Evolutionary conservation across 768 basidiomycete species (phyloP).

Genomic region (Naematelia aurantialba): DNA sequence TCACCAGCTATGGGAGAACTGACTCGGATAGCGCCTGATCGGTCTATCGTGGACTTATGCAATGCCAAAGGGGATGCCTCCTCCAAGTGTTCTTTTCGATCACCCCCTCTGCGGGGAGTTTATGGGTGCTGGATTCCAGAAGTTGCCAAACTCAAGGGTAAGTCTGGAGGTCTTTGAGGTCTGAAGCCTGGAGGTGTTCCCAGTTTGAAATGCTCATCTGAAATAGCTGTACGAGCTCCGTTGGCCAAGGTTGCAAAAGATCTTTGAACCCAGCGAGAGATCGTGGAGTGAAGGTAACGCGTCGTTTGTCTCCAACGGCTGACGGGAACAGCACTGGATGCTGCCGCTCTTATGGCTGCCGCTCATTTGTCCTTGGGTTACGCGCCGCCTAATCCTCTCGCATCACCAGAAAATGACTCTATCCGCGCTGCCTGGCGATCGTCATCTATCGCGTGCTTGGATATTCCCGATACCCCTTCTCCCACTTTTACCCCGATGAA

Average conservation of each 20-base stretch:
- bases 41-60: conserved; percentile 60
- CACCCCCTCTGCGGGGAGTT: conserved; percentile 68
- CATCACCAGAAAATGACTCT: conserved; percentile 19
- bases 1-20: neutral
- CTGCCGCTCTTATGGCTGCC: conserved; percentile 13
- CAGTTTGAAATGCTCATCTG: conserved; percentile 2
- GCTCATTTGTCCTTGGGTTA: conserved; percentile 34
- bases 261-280: conserved; percentile 62
- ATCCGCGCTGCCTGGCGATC: conserved; percentile 26
- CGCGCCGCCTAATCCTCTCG: conserved; percentile 2
- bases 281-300: conserved; percentile 58
- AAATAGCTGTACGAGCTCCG: conserved; percentile 78
- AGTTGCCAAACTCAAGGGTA: conserved; percentile 61
- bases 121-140: conserved; percentile 78
- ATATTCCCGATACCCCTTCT: conserved; percentile 20
- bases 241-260: conserved; percentile 73
- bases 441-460: conserved; percentile 6
- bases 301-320: neutral
- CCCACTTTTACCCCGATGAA: conserved; percentile 3
- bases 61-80: conserved; percentile 55
- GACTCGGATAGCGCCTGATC: conserved; percentile 18
- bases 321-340: conserved; percentile 18
- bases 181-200: neutral
- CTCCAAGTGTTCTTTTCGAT: conserved; percentile 60
- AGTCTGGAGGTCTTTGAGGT: conserved; percentile 26